Base-by-base conservation (phyloP, 176 grass and related monocot genomes). In the Miscanthus lutarioriparius region DNA sequence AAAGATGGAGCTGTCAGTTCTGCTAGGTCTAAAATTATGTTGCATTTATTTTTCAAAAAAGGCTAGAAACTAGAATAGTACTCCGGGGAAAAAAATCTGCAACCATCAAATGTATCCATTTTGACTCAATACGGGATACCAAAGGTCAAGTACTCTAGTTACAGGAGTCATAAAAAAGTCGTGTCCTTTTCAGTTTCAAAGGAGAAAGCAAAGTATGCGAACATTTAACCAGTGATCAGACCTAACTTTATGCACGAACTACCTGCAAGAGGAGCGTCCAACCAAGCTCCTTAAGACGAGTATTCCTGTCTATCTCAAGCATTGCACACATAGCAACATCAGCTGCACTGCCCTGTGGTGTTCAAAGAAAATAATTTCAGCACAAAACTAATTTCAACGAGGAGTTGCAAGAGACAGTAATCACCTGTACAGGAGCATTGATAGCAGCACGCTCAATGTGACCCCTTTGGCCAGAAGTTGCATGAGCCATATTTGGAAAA, bases 281-380 rank as follows among this genome's bases (percentile, higher is more conserved):
- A 25, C 96, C 96, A 56, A 99, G 88, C 86, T 90, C 88, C 88
- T 96, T 94, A 15, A 99, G 91, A 90, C 67, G 69, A 80, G 36
- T 15, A 88, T 96, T 96, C 22, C 39, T 77, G 61, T 94, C 91
- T 85, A 96, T 99, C 81, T 99, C 91, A 77, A 96, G 90, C 96
- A 99, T 99, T 19, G 96, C 96, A 78, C 96, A 99, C 96, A 96
- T 99, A 58, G 96, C 93, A 84, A 99, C 96, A 87, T 99, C 96
- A 80, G 93, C 96, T 81, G 96, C 96, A 74, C 96, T 99, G 30
- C 96, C 96, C 96, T 99, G 89, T 88, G 78, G 63, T 74, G 27
- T 85, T 70, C 64, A 73, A 83, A 83, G 15, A 51, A 75, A 65
- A 70, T 27, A 82, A 64, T 64, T 75, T 72, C 37, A 80, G 27